Evolutionary conservation across 225 moss, liverwort and hornwort genomes (phyloP), one percentile per base, ranked within the genome.

Genomic region (Lunularia cruciata): DNA sequence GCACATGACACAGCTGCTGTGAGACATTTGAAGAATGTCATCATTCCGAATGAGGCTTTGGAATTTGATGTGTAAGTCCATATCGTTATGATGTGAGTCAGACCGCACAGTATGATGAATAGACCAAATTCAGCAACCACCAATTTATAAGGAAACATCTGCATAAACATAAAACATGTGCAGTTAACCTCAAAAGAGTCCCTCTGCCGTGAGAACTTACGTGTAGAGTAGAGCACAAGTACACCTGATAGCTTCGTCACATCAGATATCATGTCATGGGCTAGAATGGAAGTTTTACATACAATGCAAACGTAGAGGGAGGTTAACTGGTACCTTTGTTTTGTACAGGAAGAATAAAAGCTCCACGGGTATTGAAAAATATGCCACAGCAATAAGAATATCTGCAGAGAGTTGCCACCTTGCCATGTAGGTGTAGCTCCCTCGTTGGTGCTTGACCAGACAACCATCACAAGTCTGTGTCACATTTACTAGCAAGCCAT

Each of bases 341-440:
- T 59, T 94, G 55, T 86, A 91, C 81, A 94, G 83, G 82, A 94
- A 94, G 73, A 84, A 89, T 15, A 94, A 77, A 33, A 94, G 83
- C 83, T 94, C 91, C 35, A 91, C 68, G 6, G 94, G 94, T 56
- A 94, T 94, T 19, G 94, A 94, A 64, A 94, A 94, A 68, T 94
- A 94, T 34, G 94, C 94, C 57, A 94, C 47, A 46, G 94, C 89
- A 74, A 94, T 94, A 75, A 94, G 87, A 65, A 94, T 77, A 55
- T 94, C 91, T 3, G 94, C 89, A 57, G 75, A 83, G 45, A 89
- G 89, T 78, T 94, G 94, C 87, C 90, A 94, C 36, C 72, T 83
- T 40, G 86, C 70, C 91, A 94, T 92, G 53, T 78, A 61, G 65
- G 76, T 49, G 32, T 85, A 92, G 48, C 71, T 74, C 25, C 57